phyloP scores from a whole-genome alignment of 257 asterid genomes.

The Solanum stenotomum region DNA sequence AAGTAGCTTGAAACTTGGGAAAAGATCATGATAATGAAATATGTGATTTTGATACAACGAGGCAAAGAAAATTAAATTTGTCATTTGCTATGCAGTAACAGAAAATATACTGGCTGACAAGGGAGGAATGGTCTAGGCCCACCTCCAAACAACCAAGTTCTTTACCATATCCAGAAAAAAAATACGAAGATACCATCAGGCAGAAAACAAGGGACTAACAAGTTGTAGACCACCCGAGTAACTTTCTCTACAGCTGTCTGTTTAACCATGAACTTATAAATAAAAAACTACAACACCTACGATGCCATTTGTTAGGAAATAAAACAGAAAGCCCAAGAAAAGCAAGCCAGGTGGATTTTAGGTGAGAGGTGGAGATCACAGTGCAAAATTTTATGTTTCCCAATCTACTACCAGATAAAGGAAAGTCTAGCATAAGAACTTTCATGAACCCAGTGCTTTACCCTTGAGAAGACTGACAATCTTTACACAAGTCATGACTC shows the following conservation, averaged over 20 bases:
- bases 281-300: neutral
- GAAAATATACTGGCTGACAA: neutral
- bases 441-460: conserved; percentile 9
- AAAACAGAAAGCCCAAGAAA: neutral
- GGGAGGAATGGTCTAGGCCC: neutral
- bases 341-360: neutral
- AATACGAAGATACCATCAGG: neutral
- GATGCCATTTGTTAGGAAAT: neutral
- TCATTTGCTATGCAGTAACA: neutral
- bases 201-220: neutral
- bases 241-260: neutral
- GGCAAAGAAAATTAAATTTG: neutral
- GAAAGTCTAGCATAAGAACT: neutral
- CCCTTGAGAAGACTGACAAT: conserved; percentile 47
- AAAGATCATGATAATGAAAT: neutral
- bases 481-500: conserved; percentile 52
- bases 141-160: neutral
- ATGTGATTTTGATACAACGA: neutral
- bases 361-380: neutral
- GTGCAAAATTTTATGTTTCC: neutral
- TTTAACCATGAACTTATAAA: neutral
- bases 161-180: neutral
- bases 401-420: neutral
- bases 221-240: neutral
- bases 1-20: neutral